Conservation (phyloP, 2,329 filamentous ascomycete genomes). For the Diaporthe ampelina region DNA sequence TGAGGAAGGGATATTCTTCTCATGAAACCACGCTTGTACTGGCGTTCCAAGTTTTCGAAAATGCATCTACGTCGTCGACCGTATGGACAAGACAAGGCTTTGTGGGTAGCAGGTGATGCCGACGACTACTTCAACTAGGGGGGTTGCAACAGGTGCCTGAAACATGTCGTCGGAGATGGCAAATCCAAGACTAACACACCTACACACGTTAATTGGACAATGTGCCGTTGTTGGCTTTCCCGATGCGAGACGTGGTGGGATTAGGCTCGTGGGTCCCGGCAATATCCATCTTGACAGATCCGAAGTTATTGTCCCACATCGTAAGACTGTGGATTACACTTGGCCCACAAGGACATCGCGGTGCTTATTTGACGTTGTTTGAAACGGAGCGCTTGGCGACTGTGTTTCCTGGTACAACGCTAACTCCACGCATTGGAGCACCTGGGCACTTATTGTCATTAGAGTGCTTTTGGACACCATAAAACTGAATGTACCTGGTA, state of each 20-base stretch:
- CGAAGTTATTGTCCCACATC: background rate
- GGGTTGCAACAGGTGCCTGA: background rate
- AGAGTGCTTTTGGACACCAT: too few species aligned
- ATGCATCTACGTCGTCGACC: too few species aligned
- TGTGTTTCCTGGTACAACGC: background rate
- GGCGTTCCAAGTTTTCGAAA: background rate
- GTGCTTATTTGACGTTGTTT: background rate
- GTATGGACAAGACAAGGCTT: too few species aligned
- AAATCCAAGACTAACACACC: too few species aligned
- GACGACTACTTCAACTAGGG: too few species aligned
- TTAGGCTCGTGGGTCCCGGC: slow-evolving; percentile 5
- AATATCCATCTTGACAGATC: background rate
- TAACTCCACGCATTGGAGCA: background rate
- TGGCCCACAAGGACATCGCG: background rate
- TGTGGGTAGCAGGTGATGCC: too few species aligned
- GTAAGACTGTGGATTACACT: background rate
- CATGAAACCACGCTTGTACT: background rate
- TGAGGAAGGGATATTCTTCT: background rate
- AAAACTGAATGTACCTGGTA: too few species aligned
- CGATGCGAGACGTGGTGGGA: background rate
- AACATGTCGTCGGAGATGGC: background rate
- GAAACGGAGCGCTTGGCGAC: background rate
- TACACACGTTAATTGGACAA: background rate
- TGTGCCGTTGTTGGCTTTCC: background rate
- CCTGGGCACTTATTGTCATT: too few species aligned